Conservation (phyloP, 768 basidiomycete genomes). For the Macrolepiota albuminosa region DNA sequence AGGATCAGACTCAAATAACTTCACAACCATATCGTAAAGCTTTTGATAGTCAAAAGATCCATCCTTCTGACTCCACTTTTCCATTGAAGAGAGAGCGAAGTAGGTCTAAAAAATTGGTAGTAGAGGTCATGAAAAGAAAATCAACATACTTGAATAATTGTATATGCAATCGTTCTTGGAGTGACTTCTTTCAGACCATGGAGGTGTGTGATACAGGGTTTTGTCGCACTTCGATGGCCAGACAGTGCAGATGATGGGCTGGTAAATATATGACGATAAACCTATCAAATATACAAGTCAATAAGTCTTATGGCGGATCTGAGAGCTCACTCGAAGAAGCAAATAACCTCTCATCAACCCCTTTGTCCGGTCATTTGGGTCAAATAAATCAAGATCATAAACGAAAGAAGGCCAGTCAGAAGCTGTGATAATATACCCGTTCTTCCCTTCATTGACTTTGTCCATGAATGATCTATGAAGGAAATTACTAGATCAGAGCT, state of each 20-base stretch:
- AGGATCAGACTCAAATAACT: not conserved
- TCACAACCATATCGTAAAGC: not conserved
- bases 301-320: not conserved
- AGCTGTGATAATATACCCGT: not conserved
- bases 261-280: not conserved
- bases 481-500: too few species aligned
- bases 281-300: not conserved
- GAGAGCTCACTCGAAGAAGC: not conserved
- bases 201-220: too few species aligned
- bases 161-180: too few species aligned
- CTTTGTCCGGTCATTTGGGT: not conserved
- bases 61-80: not conserved
- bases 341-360: not conserved
- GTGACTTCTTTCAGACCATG: too few species aligned
- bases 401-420: not conserved
- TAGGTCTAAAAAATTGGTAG: too few species aligned
- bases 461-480: not conserved
- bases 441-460: not conserved
- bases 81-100: too few species aligned
- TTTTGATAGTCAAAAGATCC: not conserved
- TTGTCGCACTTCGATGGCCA: too few species aligned
- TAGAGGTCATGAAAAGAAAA: too few species aligned
- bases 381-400: not conserved
- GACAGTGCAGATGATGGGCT: not conserved
- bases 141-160: too few species aligned